Base-by-base conservation (phyloP, 495 filamentous ascomycete genomes). In the Penicillium longicatenatum region DNA sequence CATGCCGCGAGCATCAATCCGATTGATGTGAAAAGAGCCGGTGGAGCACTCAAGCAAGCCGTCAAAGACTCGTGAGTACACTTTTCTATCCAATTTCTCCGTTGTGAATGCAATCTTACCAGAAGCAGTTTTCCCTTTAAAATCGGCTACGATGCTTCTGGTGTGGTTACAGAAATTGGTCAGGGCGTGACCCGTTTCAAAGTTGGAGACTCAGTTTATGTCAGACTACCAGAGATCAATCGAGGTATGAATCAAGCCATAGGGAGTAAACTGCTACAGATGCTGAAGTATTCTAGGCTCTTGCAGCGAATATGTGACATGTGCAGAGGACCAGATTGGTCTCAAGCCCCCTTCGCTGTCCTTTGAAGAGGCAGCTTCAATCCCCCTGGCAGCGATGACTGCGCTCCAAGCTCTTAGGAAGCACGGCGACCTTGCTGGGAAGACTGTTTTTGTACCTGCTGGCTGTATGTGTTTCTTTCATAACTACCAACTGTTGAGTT, bases 391-490 rank as follows among this genome's bases (percentile, higher is more conserved):
- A 5, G 67, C 65, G 4, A 55, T 76, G 19, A 81, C 79, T 0
- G 73, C 76, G 3, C 52, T 77, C 6, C 78, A 82, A 61, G 65
- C 72, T 12, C 61, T 83, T 12, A 64, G 72, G 22, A 63, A 63
- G 6, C 79, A 69, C 3, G 73, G 68, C 14, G 57, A 60, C 41
- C 59, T 76, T 24, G 66, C 72, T 20, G 82, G 81, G 8, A 85
- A 85, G 71, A 83, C 79, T 16, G 80, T 82, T 2, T 80, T 81
- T 56, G 68, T 85, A 6, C 72, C 82, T 11, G 81, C 66, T 24
- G 81, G 75, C 8, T 62, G 68, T 68, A 66, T 19, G 62, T 54
- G 4, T 3, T 14, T 0, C 7, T 12, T 12, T 33, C 17, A 37
- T 12, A 26, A 17, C 24, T 31, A 33, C 3, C 1, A 6, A 39